phyloP scores from a whole-genome alignment of 495 filamentous ascomycete species.

The Trichoderma parareesei region DNA sequence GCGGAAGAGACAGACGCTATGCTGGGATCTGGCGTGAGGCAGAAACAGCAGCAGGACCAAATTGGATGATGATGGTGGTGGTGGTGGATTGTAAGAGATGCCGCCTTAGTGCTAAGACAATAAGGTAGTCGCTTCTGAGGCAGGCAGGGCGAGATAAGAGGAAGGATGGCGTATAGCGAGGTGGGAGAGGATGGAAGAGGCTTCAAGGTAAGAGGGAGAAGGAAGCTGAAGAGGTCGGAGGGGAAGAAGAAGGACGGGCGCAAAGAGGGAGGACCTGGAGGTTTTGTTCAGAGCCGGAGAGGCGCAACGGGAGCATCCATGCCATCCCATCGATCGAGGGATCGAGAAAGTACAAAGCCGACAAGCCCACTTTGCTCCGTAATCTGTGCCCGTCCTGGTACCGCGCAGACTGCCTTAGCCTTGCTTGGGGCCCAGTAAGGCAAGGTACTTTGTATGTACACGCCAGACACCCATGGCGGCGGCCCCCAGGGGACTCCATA shows the following conservation, averaged over 20 bases:
- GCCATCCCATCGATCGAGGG: slow-evolving; percentile 8
- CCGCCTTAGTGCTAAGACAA: too few relatives aligned
- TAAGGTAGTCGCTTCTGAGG: too few relatives aligned
- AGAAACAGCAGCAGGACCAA: too few relatives aligned
- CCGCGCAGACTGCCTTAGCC: too few relatives aligned
- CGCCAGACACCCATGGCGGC: too few relatives aligned
- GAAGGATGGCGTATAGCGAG: neutral
- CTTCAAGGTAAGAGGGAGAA: neutral
- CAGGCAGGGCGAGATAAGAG: neutral
- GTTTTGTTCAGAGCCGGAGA: neutral
- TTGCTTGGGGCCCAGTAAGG: too few relatives aligned
- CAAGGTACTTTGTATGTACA: too few relatives aligned
- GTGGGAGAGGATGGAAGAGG: neutral
- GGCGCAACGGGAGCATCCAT: slow-evolving; percentile 4
- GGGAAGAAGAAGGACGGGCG: neutral
- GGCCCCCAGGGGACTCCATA: too few relatives aligned
- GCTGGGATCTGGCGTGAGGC: too few relatives aligned
- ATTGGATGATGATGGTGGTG: too few relatives aligned
- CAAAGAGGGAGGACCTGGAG: neutral
- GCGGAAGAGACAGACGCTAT: neutral
- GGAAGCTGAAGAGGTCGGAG: neutral
- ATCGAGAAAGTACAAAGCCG: neutral
- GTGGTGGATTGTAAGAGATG: too few relatives aligned
- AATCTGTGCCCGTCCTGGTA: neutral
- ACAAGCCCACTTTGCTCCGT: neutral